These are phyloP conservation scores for Pichia sp. DNA, from an alignment of 1,139 yeast species.

Conservation along the genomic window DNA sequence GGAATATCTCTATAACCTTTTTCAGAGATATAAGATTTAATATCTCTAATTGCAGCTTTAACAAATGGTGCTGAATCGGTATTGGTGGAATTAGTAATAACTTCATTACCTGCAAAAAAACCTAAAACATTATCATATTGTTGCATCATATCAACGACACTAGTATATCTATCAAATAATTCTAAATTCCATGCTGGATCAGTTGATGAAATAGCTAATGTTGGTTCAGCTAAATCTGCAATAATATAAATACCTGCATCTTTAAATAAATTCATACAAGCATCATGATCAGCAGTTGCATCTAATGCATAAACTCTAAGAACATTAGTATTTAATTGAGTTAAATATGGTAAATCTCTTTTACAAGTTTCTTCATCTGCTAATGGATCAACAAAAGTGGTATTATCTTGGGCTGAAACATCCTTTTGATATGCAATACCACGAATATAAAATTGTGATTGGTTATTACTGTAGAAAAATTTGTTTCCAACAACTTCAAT, in stretches of 20 bases:
- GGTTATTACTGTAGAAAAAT: constrained; percentile 64
- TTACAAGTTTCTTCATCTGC: constrained; percentile 61
- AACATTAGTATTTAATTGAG: constrained; percentile 56
- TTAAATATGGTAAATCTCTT: constrained; percentile 70
- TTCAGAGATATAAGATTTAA: constrained; percentile 55
- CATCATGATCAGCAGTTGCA: constrained; percentile 56
- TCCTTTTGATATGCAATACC: constrained; percentile 73
- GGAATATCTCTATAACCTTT: constrained; percentile 63
- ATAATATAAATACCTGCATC: constrained; percentile 77
- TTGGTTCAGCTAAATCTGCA: constrained; percentile 67
- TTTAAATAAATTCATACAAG: constrained; percentile 58
- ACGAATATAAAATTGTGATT: constrained; percentile 65
- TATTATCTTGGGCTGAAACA: constrained; percentile 32
- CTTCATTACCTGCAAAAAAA: constrained; percentile 80
- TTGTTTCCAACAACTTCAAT: constrained; percentile 59
- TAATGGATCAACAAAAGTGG: constrained; percentile 51
- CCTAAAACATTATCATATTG: constrained; percentile 68
- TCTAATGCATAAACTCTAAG: constrained; percentile 72
- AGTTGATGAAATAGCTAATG: constrained; percentile 55
- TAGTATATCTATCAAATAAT: constrained; percentile 57
- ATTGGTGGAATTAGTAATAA: constrained; percentile 57
- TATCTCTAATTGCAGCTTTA: constrained; percentile 76
- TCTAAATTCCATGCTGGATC: constrained; percentile 55
- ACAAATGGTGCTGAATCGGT: constrained; percentile 75
- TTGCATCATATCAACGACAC: constrained; percentile 60